A percentile compares a stretch with the other conserved stretches of the same genome.
phyloP scores from a whole-genome alignment of 208 protist genomes.

The Trypanosoma platydactyli region DNA sequence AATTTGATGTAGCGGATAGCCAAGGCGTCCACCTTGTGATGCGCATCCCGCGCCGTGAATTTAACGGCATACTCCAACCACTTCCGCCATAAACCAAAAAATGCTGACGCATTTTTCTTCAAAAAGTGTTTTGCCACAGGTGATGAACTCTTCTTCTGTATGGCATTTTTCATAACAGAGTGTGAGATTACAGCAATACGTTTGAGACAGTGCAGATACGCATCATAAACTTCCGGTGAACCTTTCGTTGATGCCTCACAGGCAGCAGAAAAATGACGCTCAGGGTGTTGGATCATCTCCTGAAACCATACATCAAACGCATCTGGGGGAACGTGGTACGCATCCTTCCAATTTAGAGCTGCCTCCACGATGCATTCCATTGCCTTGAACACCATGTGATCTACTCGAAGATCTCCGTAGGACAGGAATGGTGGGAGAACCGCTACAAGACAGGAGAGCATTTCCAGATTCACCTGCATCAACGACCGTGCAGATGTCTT shows the following conservation, averaged over 20 bases:
- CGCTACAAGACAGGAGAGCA: slow-evolving; percentile 41
- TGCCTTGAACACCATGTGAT: slow-evolving; percentile 72
- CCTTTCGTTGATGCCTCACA: slow-evolving; percentile 31
- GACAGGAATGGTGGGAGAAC: slow-evolving; percentile 59
- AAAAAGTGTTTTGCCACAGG: slow-evolving; percentile 72
- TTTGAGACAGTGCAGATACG: slow-evolving; percentile 81
- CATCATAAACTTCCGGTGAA: slow-evolving; percentile 51
- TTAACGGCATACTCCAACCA: slow-evolving; percentile 72
- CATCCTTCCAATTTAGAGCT: slow-evolving; percentile 44
- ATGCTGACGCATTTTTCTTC: slow-evolving; percentile 32
- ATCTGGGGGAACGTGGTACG: slow-evolving; percentile 38
- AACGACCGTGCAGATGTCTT: slow-evolving; percentile 53
- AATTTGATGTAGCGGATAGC: slow-evolving; percentile 85
- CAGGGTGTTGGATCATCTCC: slow-evolving; percentile 58
- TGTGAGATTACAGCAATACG: slow-evolving; percentile 80
- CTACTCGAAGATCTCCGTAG: slow-evolving; percentile 70
- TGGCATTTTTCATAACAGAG: slow-evolving; percentile 75
- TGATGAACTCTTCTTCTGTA: slow-evolving; percentile 65
- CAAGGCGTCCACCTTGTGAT: slow-evolving; percentile 76
- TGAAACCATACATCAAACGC: slow-evolving; percentile 67
- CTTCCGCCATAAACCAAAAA: slow-evolving; percentile 62
- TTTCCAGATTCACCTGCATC: slow-evolving; percentile 46
- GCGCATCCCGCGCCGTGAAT: slow-evolving; percentile 21
- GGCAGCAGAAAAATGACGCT: slow-evolving; percentile 46
- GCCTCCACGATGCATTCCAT: slow-evolving; percentile 79